Percentiles rank a stretch among this genome's conserved stretches.
These are phyloP conservation scores for Staphylotrichum longicolle DNA, from an alignment of 495 filamentous ascomycete species.

Conservation along the genomic window DNA sequence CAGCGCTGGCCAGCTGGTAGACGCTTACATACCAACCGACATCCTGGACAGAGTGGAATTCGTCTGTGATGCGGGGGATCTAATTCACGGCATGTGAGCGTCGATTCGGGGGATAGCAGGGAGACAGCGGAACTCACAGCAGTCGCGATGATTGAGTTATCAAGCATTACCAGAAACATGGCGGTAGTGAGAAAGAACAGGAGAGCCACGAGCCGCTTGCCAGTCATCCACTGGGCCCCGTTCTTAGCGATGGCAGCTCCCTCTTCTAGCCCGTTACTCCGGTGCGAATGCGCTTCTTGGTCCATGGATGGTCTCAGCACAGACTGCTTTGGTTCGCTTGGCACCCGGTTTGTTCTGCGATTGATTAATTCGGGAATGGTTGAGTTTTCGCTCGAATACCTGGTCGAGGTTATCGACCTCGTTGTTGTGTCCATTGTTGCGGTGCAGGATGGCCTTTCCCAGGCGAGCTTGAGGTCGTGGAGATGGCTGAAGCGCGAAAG, in stretches of 20 bases:
- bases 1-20: slow-evolving; percentile 53
- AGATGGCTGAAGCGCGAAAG: no score
- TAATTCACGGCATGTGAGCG: slow-evolving; percentile 9
- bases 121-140: slow-evolving; percentile 31
- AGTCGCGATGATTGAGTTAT: slow-evolving; percentile 51
- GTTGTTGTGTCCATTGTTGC: neutral
- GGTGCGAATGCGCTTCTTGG: neutral
- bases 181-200: slow-evolving; percentile 34
- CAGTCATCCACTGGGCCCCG: neutral
- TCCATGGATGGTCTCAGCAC: neutral
- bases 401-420: neutral
- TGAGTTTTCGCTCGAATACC: neutral
- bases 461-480: neutral
- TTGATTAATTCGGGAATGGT: neutral
- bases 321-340: neutral
- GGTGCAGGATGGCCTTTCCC: no score
- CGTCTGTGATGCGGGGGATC: slow-evolving; percentile 48
- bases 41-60: slow-evolving; percentile 48
- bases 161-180: slow-evolving; percentile 51
- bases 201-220: slow-evolving; percentile 17
- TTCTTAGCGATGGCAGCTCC: neutral
- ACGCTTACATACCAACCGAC: slow-evolving; percentile 53
- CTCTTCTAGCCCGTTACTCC: neutral
- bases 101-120: neutral
- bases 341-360: neutral